Evolutionary conservation across 495 filamentous ascomycete species (phyloP), one percentile per base, ranked within the genome.

Genomic region (Tuber indicum): DNA sequence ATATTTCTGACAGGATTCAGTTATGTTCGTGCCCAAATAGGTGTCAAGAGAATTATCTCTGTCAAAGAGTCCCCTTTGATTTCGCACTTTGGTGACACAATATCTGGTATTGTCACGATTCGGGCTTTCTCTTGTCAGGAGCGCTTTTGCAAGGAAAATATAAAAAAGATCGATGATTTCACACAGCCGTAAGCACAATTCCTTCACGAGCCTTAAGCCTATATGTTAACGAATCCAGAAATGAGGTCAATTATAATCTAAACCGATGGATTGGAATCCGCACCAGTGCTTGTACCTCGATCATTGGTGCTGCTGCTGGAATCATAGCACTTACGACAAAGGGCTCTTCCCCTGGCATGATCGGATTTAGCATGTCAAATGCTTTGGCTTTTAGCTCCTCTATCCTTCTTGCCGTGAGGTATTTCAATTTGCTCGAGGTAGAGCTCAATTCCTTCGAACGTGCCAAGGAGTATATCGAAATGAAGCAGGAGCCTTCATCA

Each of bases 401-500:
- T 3, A 72, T 81, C 41, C 78, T 81, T 42, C 44, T 39, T 32
- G 72, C 69, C 46, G 78, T 81, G 26, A 81, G 78, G 78, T 81
- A 81, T 52, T 58, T 75, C 26, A 69, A 23, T 43, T 41, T 72
- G 49, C 41, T 81, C 46, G 75, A 81, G 70, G 66, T 81, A 47
- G 79, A 77, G 26, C 74, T 81, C 32, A 81, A 81, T 49, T 81
- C 74, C 36, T 79, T 77, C 10, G 86, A 89, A 77, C 84, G 88
- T 19, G 85, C 88, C 32, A 81, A 87, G 41, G 87, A 89, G 79
- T 89, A 89, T 76, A 84, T 88, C 36, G 82, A 85, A 26, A 82
- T 88, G 42, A 85, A 86, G 46, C 85, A 84, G 74, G 88, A 89
- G 79, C 66, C 62, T 62, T 41, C 70, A 19, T 39, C 75, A 85